Conservation (phyloP, 2,329 filamentous ascomycete species). For the Aureobasidium pullulans region DNA sequence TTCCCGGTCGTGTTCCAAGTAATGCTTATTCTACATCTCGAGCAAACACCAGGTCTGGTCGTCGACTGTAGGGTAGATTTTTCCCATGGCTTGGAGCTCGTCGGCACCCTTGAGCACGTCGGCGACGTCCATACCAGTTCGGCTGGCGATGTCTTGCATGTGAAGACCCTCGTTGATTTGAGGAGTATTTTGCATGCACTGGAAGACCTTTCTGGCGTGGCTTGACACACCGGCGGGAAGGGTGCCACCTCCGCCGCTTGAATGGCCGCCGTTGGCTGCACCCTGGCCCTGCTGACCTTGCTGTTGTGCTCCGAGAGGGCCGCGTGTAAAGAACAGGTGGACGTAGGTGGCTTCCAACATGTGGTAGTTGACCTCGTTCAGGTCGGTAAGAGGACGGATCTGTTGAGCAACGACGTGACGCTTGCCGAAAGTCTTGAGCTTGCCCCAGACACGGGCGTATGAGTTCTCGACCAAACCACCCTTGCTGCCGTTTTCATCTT, state of each 20-base stretch:
- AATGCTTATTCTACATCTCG: conserved; percentile 46
- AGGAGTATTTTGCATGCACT: conserved; percentile 57
- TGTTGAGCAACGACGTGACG: conserved; percentile 72
- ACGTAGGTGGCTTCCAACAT: conserved; percentile 83
- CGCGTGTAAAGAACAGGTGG: conserved; percentile 75
- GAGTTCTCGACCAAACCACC: conserved; percentile 60
- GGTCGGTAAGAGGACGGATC: conserved; percentile 71
- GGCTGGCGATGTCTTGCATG: conserved; percentile 64
- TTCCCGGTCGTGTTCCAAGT: neutral
- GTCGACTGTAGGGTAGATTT: conserved; percentile 87
- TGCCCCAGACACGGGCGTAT: conserved; percentile 80
- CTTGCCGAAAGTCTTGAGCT: conserved; percentile 77
- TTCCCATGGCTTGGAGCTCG: conserved; percentile 64
- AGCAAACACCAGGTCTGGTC: conserved; percentile 87
- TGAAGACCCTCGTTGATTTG: conserved; percentile 79
- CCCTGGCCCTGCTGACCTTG: conserved; percentile 20
- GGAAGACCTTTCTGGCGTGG: conserved; percentile 62
- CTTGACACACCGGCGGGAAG: conserved; percentile 44
- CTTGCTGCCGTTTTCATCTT: conserved; percentile 33
- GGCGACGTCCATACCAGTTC: conserved; percentile 55
- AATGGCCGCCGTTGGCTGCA: conserved; percentile 30
- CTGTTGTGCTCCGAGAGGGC: conserved; percentile 42
- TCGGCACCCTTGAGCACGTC: conserved; percentile 74
- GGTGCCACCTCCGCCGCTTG: conserved; percentile 22
- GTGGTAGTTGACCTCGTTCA: conserved; percentile 91